These are phyloP conservation scores for Neoscytalidium dimidiatum DNA, from an alignment of 2,329 filamentous ascomycete species.

Conservation along the genomic window DNA sequence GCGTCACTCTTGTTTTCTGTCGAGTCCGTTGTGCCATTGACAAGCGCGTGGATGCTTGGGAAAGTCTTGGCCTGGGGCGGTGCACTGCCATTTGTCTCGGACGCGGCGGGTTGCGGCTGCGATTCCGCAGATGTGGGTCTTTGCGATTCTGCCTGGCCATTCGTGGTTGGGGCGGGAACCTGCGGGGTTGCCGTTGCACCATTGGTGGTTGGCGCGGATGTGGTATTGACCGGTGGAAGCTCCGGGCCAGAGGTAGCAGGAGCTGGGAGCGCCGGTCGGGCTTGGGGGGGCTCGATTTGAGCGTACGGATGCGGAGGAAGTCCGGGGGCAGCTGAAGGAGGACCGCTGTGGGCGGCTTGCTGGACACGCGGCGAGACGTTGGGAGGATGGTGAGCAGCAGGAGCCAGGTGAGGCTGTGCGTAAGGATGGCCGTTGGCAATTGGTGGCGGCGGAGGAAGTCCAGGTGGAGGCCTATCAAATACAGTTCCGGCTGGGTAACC, in stretches of 20 bases:
- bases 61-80: slow-evolving; percentile 44
- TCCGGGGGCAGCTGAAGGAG: slow-evolving; percentile 48
- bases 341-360: slow-evolving; percentile 41
- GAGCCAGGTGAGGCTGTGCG: slow-evolving; percentile 21
- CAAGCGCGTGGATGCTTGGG: slow-evolving; percentile 55
- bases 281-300: slow-evolving; percentile 23
- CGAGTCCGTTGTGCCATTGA: slow-evolving; percentile 36
- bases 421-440: slow-evolving; percentile 36
- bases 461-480: slow-evolving; percentile 40
- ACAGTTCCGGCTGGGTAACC: slow-evolving; percentile 28
- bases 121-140: slow-evolving; percentile 49
- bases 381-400: slow-evolving; percentile 32
- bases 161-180: slow-evolving; percentile 32
- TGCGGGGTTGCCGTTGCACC: slow-evolving; percentile 22
- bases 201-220: slow-evolving; percentile 23
- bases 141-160: slow-evolving; percentile 25
- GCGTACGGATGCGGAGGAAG: slow-evolving; percentile 39
- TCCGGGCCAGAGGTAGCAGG: slow-evolving; percentile 28
- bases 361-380: slow-evolving; percentile 41
- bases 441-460: slow-evolving; percentile 41
- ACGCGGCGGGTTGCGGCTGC: slow-evolving; percentile 42
- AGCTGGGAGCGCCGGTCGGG: not conserved
- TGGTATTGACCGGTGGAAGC: slow-evolving; percentile 34
- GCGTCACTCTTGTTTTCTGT: slow-evolving; percentile 30
- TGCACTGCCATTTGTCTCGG: slow-evolving; percentile 30